Conservation (phyloP, 129 eudicot genomes). For the Centella asiatica region DNA sequence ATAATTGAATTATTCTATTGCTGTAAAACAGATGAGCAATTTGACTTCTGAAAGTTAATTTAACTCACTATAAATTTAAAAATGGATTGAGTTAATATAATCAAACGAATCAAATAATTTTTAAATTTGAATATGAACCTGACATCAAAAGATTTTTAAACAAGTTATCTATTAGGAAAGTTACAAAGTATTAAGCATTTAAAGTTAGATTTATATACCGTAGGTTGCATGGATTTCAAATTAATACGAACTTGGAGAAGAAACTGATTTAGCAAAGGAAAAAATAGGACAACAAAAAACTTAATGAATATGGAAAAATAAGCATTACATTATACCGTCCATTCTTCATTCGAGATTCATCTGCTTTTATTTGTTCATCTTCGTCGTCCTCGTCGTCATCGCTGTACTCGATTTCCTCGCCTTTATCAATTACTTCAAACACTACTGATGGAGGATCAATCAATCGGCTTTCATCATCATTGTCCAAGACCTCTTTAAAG, state of each 20-base stretch:
- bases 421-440: slow-evolving; percentile 20
- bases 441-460: slow-evolving; percentile 47
- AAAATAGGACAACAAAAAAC: neutral
- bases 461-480: slow-evolving; percentile 24
- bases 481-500: slow-evolving; percentile 45
- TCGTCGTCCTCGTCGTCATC: slow-evolving; percentile 21
- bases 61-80: too few species aligned
- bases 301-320: slow-evolving; percentile 14
- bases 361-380: slow-evolving; percentile 21
- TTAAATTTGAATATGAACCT: too few species aligned
- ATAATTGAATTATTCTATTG: too few species aligned
- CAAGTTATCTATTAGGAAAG: too few species aligned
- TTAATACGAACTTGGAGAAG: neutral
- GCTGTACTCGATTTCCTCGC: slow-evolving; percentile 12
- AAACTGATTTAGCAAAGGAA: neutral
- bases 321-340: slow-evolving; percentile 90
- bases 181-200: too few species aligned
- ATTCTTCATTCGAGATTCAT: slow-evolving; percentile 39
- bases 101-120: too few species aligned
- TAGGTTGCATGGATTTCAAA: too few species aligned
- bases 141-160: too few species aligned
- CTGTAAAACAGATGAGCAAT: too few species aligned
- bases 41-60: too few species aligned
- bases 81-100: too few species aligned
- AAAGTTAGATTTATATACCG: too few species aligned